Conservation (phyloP, 78 protist species). For the Carpediemonas membranifera region DNA sequence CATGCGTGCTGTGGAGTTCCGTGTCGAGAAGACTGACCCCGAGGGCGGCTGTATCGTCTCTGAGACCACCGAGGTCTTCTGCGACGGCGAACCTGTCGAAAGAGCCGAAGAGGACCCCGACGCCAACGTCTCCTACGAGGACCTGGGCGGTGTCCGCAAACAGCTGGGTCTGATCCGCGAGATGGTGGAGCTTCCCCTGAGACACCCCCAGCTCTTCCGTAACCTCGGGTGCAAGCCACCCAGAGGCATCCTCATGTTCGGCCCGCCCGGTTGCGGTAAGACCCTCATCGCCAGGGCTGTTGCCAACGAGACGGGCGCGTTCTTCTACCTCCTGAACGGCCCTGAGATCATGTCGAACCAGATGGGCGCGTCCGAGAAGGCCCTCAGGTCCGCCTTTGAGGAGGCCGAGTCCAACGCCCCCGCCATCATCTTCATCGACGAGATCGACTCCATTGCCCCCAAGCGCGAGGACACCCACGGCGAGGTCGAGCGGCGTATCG, state of each 20-base stretch:
- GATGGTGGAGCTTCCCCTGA: conserved; percentile 97
- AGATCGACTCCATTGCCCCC: conserved; percentile 25
- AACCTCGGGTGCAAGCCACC: conserved; percentile 85
- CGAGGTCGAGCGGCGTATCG: conserved; percentile 18
- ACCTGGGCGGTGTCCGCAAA: conserved; percentile 96
- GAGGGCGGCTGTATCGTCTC: conserved; percentile 36
- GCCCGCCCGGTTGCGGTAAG: conserved; percentile 99
- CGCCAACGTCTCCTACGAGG: conserved; percentile 91
- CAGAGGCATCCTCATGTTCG: conserved; percentile 83
- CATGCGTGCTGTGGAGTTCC: conserved; percentile 98
- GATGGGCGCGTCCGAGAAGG: conserved; percentile 97
- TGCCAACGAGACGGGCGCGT: conserved; percentile 99
- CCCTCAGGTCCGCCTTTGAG: conserved; percentile 97
- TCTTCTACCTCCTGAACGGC: conserved; percentile 98
- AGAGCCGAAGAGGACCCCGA: conserved; percentile 91
- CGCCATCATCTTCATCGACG: conserved; percentile 34
- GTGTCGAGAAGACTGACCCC: conserved; percentile 95
- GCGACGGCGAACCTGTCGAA: conserved; percentile 98
- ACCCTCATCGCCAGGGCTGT: conserved; percentile 99
- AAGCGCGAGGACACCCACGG: conserved; percentile 2
- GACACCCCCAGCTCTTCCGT: conserved; percentile 97
- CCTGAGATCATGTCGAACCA: conserved; percentile 98
- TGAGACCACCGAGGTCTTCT: conserved; percentile 79
- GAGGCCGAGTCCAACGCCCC: conserved; percentile 80
- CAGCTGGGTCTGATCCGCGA: conserved; percentile 93